Percentiles rank a stretch among this genome's conserved stretches.
Conservation (phyloP, 768 basidiomycete species). For the Candolleomyces aberdarensis region DNA sequence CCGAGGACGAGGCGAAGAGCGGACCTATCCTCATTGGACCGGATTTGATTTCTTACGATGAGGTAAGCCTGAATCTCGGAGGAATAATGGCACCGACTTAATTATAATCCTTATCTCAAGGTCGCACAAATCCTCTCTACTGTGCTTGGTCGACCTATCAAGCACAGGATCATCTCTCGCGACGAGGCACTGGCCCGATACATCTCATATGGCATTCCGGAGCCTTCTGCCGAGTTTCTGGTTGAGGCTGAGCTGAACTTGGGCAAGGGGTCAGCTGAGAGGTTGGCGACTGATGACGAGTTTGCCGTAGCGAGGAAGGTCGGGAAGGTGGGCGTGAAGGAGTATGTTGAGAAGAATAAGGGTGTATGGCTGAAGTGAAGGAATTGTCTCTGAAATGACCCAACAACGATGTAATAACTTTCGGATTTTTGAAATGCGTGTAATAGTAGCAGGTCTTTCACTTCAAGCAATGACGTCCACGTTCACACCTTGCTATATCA, state of each 20-base stretch:
- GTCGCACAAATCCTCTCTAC: slow-evolving; percentile 16
- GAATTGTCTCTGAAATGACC: no score
- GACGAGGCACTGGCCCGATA: slow-evolving; percentile 12
- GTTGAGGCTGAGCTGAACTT: slow-evolving; percentile 14
- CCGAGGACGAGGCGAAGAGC: slow-evolving; percentile 14
- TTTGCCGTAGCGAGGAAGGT: slow-evolving; percentile 12
- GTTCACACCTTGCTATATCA: no score
- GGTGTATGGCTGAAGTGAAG: background rate
- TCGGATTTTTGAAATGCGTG: no score
- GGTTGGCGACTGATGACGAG: slow-evolving; percentile 11
- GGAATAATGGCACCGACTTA: background rate
- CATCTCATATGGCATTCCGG: slow-evolving; percentile 12
- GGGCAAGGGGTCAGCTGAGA: slow-evolving; percentile 23
- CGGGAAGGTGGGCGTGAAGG: slow-evolving; percentile 19
- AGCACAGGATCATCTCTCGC: slow-evolving; percentile 10
- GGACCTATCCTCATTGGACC: slow-evolving; percentile 29
- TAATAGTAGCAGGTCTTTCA: no score
- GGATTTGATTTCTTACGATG: slow-evolving; percentile 26
- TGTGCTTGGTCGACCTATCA: slow-evolving; percentile 18
- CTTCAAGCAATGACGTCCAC: no score
- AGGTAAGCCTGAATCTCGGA: slow-evolving; percentile 16
- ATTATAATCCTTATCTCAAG: slow-evolving; percentile 1
- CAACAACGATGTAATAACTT: no score
- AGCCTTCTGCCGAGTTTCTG: slow-evolving; percentile 16
- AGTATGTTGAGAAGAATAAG: slow-evolving; percentile 21